Evolutionary conservation across 257 asterid species (phyloP).

Genomic region (Nicotiana attenuata): DNA sequence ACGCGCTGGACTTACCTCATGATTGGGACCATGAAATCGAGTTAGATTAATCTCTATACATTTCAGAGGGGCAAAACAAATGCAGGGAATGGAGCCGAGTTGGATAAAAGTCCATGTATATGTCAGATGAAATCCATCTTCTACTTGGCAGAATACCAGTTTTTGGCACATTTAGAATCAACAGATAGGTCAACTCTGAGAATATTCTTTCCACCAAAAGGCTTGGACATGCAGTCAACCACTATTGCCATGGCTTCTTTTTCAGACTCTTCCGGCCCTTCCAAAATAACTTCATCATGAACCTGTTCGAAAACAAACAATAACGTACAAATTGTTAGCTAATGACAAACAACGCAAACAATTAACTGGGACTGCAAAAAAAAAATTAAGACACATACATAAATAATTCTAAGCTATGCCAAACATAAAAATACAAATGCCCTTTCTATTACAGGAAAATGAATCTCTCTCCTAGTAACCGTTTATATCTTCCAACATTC

Average conservation of each 20-base stretch:
- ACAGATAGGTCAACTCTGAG: constrained; percentile 83
- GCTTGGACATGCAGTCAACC: constrained; percentile 84
- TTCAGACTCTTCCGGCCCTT: constrained; percentile 84
- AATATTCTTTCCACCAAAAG: constrained; percentile 69
- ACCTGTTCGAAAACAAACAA: constrained; percentile 39
- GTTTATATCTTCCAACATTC: neutral
- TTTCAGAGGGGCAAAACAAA: neutral
- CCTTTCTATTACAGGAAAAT: neutral
- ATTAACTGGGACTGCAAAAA: neutral
- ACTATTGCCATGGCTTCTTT: constrained; percentile 83
- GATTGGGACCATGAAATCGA: neutral
- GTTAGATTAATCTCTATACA: constrained; percentile 3
- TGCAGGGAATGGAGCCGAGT: neutral
- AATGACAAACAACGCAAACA: neutral
- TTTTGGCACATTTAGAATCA: constrained; percentile 88
- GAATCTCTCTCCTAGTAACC: neutral
- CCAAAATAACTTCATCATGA: constrained; percentile 88
- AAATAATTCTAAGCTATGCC: neutral
- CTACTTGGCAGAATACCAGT: constrained; percentile 96
- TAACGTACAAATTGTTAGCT: neutral
- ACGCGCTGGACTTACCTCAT: neutral
- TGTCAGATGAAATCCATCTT: neutral
- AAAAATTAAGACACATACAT: neutral
- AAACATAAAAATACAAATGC: neutral
- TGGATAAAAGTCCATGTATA: neutral